These are phyloP conservation scores for Pichia californica DNA, from an alignment of 805 yeast species.

Conservation along the genomic window DNA sequence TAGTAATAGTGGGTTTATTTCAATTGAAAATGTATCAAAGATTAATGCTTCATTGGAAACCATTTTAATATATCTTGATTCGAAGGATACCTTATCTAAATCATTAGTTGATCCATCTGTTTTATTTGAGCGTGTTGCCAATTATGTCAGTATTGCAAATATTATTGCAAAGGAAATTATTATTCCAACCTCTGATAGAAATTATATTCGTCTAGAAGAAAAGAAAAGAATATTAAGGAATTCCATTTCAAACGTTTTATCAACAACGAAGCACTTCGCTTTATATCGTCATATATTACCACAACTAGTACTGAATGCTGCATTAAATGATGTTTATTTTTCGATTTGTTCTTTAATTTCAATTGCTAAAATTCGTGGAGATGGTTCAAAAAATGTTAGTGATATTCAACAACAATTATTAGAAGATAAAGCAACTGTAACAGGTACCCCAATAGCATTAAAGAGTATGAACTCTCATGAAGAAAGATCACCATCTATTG, in stretches of 20 bases:
- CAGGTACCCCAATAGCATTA: slow-evolving; percentile 12
- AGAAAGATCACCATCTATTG: not conserved
- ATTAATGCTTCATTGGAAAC: slow-evolving; percentile 46
- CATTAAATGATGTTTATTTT: slow-evolving; percentile 68
- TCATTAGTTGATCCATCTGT: slow-evolving; percentile 21
- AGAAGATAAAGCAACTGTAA: slow-evolving; percentile 5
- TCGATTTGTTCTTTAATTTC: slow-evolving; percentile 56
- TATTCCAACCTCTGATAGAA: slow-evolving; percentile 17
- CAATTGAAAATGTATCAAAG: slow-evolving; percentile 37
- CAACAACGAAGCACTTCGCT: slow-evolving; percentile 70
- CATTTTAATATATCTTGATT: slow-evolving; percentile 27
- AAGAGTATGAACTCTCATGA: slow-evolving; percentile 1
- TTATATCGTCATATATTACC: slow-evolving; percentile 63
- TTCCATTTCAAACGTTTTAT: slow-evolving; percentile 66
- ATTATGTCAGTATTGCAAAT: slow-evolving; percentile 41
- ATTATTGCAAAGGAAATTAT: slow-evolving; percentile 28
- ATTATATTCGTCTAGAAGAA: slow-evolving; percentile 21
- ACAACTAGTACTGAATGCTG: slow-evolving; percentile 60
- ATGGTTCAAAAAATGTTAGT: not conserved
- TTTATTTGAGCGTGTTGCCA: slow-evolving; percentile 47
- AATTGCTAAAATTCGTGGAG: slow-evolving; percentile 38
- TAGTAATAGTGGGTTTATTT: slow-evolving; percentile 38
- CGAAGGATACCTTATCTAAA: slow-evolving; percentile 10
- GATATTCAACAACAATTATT: not conserved
- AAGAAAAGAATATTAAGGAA: slow-evolving; percentile 49